phyloP scores from a whole-genome alignment of 2,329 filamentous ascomycete species.

The Beauveria caledonica region DNA sequence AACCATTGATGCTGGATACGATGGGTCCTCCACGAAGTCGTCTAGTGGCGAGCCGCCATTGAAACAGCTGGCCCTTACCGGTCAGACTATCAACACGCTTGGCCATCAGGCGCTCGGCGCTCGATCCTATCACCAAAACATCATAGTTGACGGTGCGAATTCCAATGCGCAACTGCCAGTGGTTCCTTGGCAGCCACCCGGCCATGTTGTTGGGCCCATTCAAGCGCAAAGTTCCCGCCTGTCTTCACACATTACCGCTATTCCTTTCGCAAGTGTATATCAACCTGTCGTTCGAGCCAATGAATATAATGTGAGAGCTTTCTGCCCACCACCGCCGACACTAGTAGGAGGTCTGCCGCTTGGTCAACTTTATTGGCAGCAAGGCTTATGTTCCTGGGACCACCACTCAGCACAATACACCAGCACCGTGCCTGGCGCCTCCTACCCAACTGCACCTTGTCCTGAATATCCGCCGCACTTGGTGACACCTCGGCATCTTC shows the following conservation, averaged over 20 bases:
- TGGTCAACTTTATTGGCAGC: constrained; percentile 21
- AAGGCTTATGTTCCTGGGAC: neutral
- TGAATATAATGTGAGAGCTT: constrained; percentile 30
- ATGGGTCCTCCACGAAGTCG: constrained; percentile 69
- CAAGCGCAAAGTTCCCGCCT: neutral
- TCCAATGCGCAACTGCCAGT: neutral
- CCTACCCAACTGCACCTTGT: neutral
- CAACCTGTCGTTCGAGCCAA: constrained; percentile 28
- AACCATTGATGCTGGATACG: constrained; percentile 86
- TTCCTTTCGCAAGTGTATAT: constrained; percentile 14
- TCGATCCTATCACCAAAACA: neutral
- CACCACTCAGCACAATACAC: neutral
- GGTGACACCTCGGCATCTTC: neutral
- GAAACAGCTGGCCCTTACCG: constrained; percentile 76
- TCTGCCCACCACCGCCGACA: constrained; percentile 28
- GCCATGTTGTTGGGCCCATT: neutral
- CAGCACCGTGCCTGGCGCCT: neutral
- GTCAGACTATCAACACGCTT: constrained; percentile 16
- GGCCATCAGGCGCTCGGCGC: neutral
- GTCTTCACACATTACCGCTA: neutral
- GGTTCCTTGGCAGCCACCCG: neutral
- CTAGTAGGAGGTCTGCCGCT: constrained; percentile 24
- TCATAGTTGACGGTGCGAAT: neutral
- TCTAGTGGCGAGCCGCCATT: constrained; percentile 64
- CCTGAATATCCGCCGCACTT: neutral